These are phyloP conservation scores for Ophiocordyceps camponoti-floridani DNA, from an alignment of 2,329 filamentous ascomycete genomes.

Conservation along the genomic window DNA sequence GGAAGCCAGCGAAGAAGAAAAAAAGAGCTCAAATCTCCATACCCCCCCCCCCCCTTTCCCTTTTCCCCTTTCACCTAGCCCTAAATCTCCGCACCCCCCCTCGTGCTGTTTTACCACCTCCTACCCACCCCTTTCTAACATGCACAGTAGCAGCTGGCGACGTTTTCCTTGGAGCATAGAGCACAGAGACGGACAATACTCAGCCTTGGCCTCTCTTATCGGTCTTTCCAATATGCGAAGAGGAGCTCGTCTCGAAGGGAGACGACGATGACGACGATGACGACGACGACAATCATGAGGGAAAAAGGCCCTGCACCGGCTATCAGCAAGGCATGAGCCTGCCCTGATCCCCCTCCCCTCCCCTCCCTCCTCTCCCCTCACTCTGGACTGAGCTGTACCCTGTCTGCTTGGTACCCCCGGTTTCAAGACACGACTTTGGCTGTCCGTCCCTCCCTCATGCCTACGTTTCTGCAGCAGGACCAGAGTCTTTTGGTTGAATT, in stretches of 20 bases:
- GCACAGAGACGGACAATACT: background rate
- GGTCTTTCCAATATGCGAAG: no score
- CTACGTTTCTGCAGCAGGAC: background rate
- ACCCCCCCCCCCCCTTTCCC: background rate
- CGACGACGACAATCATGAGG: background rate
- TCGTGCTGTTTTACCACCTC: background rate
- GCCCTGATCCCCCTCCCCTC: background rate
- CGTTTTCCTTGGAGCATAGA: background rate
- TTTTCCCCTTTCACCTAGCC: background rate
- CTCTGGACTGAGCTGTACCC: background rate
- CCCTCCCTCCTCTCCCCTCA: background rate
- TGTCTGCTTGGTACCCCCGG: background rate
- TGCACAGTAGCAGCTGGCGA: background rate
- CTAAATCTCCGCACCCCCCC: background rate
- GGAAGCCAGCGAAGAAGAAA: background rate
- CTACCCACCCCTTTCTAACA: background rate
- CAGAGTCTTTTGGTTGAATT: background rate
- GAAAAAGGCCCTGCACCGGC: background rate
- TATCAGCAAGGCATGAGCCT: background rate
- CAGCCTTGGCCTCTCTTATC: background rate
- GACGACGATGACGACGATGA: background rate
- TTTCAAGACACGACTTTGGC: conserved; percentile 1
- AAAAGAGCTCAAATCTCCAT: background rate
- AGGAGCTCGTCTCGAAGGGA: no score
- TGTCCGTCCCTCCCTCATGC: background rate